Evolutionary conservation across 2,329 filamentous ascomycete species (phyloP).

Genomic region (Neonectria punicea): DNA sequence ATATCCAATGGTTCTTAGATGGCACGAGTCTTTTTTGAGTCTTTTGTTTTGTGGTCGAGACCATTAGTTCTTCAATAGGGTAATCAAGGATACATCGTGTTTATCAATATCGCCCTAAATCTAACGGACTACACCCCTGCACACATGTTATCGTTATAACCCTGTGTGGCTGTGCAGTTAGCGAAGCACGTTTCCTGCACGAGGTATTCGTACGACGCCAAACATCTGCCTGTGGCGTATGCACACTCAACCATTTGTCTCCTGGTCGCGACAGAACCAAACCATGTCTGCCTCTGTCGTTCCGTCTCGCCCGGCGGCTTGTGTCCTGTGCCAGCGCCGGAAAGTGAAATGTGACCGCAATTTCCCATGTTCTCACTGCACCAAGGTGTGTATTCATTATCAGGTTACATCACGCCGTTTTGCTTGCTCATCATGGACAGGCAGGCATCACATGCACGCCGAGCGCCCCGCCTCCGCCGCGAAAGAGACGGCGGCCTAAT

Average conservation of each 20-base stretch:
- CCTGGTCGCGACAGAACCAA: background rate
- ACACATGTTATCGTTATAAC: background rate
- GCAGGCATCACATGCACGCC: conserved; percentile 2
- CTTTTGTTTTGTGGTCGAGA: too few relatives aligned
- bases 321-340: conserved; percentile 7
- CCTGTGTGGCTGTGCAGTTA: background rate
- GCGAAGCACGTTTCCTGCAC: background rate
- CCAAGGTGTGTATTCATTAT: conserved; percentile 4
- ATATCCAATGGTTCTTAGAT: too few relatives aligned
- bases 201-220: background rate
- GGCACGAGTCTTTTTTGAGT: too few relatives aligned
- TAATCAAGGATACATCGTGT: background rate
- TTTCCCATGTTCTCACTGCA: conserved; percentile 13
- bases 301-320: background rate
- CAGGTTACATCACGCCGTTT: background rate
- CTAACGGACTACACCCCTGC: background rate
- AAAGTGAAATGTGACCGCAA: conserved; percentile 20
- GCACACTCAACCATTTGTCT: too few relatives aligned
- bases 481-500: background rate
- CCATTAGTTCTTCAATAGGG: too few relatives aligned
- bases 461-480: background rate
- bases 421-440: background rate
- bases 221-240: background rate
- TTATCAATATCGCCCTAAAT: too few relatives aligned
- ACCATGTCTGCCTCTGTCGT: background rate